phyloP scores from a whole-genome alignment of 257 asterid species.

The Solanum chilense region DNA sequence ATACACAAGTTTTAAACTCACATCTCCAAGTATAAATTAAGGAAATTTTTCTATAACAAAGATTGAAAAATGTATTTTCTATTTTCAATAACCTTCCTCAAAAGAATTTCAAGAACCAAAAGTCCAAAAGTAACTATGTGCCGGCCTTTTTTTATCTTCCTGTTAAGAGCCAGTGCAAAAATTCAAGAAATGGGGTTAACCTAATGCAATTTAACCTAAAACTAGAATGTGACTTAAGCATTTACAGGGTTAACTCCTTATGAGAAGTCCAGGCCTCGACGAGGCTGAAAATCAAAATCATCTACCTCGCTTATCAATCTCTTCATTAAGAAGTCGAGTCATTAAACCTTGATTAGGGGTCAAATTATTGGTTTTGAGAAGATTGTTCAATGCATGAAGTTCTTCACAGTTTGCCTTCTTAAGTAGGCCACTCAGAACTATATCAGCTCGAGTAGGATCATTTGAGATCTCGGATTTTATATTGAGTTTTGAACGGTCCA shows the following conservation, averaged over 20 bases:
- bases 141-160: slow-evolving; percentile 9
- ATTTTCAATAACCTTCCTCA: background rate
- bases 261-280: slow-evolving; percentile 1
- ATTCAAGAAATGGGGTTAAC: slow-evolving; percentile 8
- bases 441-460: slow-evolving; percentile 20
- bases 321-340: slow-evolving; percentile 48
- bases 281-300: slow-evolving; percentile 14
- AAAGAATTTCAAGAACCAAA: slow-evolving; percentile 10
- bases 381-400: slow-evolving; percentile 49
- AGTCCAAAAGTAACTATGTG: slow-evolving; percentile 7
- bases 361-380: slow-evolving; percentile 25
- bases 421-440: slow-evolving; percentile 38
- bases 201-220: slow-evolving; percentile 17
- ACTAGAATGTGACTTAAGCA: slow-evolving; percentile 17
- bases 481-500: slow-evolving; percentile 1
- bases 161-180: slow-evolving; percentile 18
- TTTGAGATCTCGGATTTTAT: slow-evolving; percentile 34
- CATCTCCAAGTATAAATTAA: background rate
- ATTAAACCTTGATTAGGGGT: slow-evolving; percentile 32
- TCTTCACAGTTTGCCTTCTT: slow-evolving; percentile 67
- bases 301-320: slow-evolving; percentile 34
- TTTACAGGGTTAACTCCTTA: slow-evolving; percentile 26
- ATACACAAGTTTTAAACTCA: background rate
- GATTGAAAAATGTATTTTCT: background rate
- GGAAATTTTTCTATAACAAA: background rate